Base-by-base conservation (phyloP, 805 yeast genomes). In the Starmerella gropengiesseri region DNA sequence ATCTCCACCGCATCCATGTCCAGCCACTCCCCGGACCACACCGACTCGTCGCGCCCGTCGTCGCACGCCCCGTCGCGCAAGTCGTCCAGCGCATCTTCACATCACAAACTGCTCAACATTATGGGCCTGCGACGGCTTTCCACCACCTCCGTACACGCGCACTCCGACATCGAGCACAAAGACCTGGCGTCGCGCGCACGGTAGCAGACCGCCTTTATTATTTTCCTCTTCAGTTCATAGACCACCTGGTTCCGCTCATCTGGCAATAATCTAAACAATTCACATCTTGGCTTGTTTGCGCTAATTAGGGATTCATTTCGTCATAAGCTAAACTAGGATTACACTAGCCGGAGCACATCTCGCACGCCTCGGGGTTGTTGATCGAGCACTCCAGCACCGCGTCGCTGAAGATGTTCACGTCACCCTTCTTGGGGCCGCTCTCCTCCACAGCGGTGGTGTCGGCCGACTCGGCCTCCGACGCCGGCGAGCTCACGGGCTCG, bases 351-450 rank as follows among this genome's bases (percentile, higher is more conserved):
- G 97, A 89, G 71, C 98, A 91, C 97, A 91, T 91, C 60, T 89
- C 89, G 68, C 98, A 89, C 39, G 97, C 77, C 68, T 84, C 97
- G 46, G 96, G 96, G 69, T 91, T 89, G 46, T 82, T 78, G 62
- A 91, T 86, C 44, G 96, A 94, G 71, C 98, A 89, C 27, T 95
- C 95, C 66, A 89, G 77, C 26, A 82, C 97, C 65, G 87, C 80
- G 20, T 94, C 81, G 64, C 89, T 84, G 73, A 69, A 91, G 55
- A 89, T 89, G 62, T 89, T 95, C 46, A 55, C 76, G 55, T 78
- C 89, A 18, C 66, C 61, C 52, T 65, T 68, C 46, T 44, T 60
- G 20, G 46, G 53, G 3, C 54, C 59, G 18, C 52, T 8, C 3
- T 17, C 44, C 16, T 41, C 45, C 5, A 40, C 44, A 8, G 43